Base-by-base conservation (phyloP, 352 stramenopile genomes). In the Globisporangium apiculatum region DNA sequence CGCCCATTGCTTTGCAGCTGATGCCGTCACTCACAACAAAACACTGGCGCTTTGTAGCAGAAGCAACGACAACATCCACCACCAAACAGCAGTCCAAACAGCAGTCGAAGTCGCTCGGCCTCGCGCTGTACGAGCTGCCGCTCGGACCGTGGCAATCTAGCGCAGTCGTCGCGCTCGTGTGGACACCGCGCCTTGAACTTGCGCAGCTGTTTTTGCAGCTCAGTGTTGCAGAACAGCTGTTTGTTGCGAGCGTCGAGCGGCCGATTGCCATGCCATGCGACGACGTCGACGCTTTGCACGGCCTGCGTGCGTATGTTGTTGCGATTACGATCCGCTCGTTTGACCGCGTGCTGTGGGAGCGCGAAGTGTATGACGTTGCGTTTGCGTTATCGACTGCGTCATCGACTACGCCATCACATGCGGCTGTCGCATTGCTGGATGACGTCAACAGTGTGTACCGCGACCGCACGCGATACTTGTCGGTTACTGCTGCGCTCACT, bases 81-180 rank as follows among this genome's bases (percentile, higher is more conserved):
- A 69, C 74, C 37, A 43, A 58, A 41, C 76, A 71, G 9, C 24
- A 31, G 24, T 31, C 24, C 24, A 31, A 3, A 31, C 24, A 31
- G 24, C 24, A 31, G 24, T 31, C 24, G 24, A 31, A 31, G 24
- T 31, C 24, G 24, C 58, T 86, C 14, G 75, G 72, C 0, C 56
- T 88, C 18, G 69, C 73, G 15, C 53, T 88, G 24, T 88, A 88
- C 52, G 74, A 79, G 43, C 7, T 86, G 5, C 24, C 70, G 12
- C 43, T 88, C 0, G 74, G 64, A 2, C 60, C 66, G 38, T 82
- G 61, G 70, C 17, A 54, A 31, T 48, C 67, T 14, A 86, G 78
- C 51, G 73, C 73, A 3, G 48, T 88, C 17, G 24, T 83, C 12
- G 74, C 62, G n/a, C 62, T 88, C 7, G 78, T 80, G 17, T 88